Conservation (phyloP, 2,329 filamentous ascomycete species). For the Colletotrichum coccodes region DNA sequence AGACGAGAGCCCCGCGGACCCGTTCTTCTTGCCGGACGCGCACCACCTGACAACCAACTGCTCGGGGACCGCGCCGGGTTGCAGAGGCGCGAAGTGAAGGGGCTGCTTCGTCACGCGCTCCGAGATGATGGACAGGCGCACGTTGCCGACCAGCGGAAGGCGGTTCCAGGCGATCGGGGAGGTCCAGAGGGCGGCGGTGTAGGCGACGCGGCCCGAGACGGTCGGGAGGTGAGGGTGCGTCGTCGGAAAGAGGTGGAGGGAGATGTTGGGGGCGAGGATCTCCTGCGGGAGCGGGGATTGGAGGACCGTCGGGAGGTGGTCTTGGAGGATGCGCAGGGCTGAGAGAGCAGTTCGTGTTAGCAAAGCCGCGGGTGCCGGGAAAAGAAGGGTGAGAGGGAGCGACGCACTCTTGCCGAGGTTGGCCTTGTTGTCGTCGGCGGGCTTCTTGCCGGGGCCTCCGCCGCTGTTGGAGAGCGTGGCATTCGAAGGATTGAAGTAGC, state of each 20-base stretch:
- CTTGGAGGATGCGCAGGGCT: slow-evolving; percentile 74
- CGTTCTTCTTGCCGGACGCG: slow-evolving; percentile 64
- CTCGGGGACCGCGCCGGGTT: slow-evolving; percentile 71
- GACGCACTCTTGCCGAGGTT: slow-evolving; percentile 71
- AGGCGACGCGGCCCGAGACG: slow-evolving; percentile 91
- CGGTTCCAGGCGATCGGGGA: slow-evolving; percentile 96
- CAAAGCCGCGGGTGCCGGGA: background rate
- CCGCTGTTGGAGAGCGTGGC: slow-evolving; percentile 6
- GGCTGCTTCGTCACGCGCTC: slow-evolving; percentile 83
- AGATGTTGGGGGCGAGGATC: slow-evolving; percentile 79
- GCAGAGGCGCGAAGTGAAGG: slow-evolving; percentile 56
- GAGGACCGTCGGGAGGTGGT: slow-evolving; percentile 73
- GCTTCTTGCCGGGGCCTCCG: slow-evolving; percentile 41
- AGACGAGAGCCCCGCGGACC: slow-evolving; percentile 38
- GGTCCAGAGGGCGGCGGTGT: slow-evolving; percentile 91
- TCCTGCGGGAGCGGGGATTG: slow-evolving; percentile 77
- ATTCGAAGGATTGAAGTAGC: slow-evolving; percentile 33
- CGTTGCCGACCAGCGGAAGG: slow-evolving; percentile 89
- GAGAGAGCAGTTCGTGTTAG: slow-evolving; percentile 18
- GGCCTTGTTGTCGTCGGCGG: slow-evolving; percentile 65
- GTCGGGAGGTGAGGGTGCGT: slow-evolving; percentile 90
- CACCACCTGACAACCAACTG: slow-evolving; percentile 94
- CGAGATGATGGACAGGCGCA: slow-evolving; percentile 86
- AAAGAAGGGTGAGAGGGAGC: background rate
- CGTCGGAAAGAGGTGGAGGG: slow-evolving; percentile 75